Percentiles rank a stretch among this genome's conserved stretches.
phyloP scores from a whole-genome alignment of 306 rosid species.

The Rosa lucieae region DNA sequence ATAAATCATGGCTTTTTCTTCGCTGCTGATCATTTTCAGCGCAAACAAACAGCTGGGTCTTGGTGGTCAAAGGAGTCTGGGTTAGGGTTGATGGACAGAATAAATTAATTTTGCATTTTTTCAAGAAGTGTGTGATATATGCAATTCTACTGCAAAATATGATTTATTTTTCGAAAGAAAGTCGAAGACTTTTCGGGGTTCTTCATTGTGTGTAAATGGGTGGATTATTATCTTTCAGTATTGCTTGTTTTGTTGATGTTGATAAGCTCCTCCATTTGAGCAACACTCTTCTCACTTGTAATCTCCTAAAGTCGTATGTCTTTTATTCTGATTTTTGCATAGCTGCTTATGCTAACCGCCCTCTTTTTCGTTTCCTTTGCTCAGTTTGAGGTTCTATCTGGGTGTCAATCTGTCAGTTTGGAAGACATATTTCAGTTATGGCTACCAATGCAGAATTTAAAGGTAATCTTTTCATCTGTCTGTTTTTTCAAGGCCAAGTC shows the following conservation, averaged over 20 bases:
- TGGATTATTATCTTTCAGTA: not conserved
- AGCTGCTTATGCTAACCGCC: not conserved
- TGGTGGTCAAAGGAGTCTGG: not conserved
- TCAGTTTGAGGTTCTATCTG: not conserved
- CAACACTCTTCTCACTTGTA: not conserved
- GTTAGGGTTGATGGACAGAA: not conserved
- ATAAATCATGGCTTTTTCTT: not conserved
- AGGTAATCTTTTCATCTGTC: not conserved
- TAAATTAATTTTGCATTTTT: not conserved
- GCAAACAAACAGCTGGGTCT: not conserved
- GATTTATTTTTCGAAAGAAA: not conserved
- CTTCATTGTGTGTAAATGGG: not conserved
- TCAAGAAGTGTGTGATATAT: not conserved
- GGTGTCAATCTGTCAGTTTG: not conserved
- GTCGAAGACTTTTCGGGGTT: not conserved
- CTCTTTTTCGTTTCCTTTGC: not conserved
- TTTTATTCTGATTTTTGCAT: not conserved
- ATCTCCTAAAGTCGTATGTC: not conserved
- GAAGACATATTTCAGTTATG: not conserved
- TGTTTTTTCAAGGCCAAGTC: not conserved
- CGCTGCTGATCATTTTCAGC: not conserved
- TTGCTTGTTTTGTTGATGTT: not conserved
- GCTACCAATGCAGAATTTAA: not conserved
- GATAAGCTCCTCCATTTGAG: not conserved
- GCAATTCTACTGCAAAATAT: not conserved